Base-by-base conservation (phyloP, 2,329 filamentous ascomycete genomes). In the Cryphonectria radicalis region DNA sequence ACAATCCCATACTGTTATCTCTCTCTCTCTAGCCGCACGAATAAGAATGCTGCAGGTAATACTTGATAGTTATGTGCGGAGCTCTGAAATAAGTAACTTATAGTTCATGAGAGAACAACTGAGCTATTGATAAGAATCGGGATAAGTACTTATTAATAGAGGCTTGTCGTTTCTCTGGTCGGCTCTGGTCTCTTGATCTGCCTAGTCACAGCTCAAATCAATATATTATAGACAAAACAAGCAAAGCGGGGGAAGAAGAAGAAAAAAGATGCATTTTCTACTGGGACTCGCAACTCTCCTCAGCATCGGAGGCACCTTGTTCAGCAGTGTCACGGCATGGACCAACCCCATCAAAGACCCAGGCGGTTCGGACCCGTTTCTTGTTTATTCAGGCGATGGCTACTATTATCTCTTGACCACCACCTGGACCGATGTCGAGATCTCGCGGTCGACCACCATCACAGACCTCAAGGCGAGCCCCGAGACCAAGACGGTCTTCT, bases 351-450 rank as follows among this genome's bases (percentile, higher is more conserved):
- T 89, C 66, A 83, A 84, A 50, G 79, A 80, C 25, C 82, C 81
- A 0, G 82, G 85, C 53, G 86, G 87, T 11, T 84, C 82, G 28
- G 87, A 89, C 74, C 86, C 87, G 0, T 85, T 85, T 72, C 83
- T 89, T 7, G 83, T 84, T 0, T 88, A 83, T 68, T 81, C 81
- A 0, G 84, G 82, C 14, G 87, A 86, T 0, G 88, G 85, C 74
- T 89, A 89, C 78, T 89, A 89, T 73, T 66, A 66, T n/a, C 79
- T 90, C 40, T 83, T 87, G 74, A 86, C 86, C 0, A 89, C 87
- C 0, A 86, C 85, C 37, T 90, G 86, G 86, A 84, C 80, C 1
- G 81, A 89, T 72, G 79, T 90, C 17, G 81, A 87, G 73, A 82
- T 90, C n/a, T 83, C 86, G 0, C 81, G 86, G 0, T 83, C 88